Evolutionary conservation across 345 rosid genomes (phyloP), one percentile per base, ranked within the genome.

Genomic region (Brassica cretica): DNA sequence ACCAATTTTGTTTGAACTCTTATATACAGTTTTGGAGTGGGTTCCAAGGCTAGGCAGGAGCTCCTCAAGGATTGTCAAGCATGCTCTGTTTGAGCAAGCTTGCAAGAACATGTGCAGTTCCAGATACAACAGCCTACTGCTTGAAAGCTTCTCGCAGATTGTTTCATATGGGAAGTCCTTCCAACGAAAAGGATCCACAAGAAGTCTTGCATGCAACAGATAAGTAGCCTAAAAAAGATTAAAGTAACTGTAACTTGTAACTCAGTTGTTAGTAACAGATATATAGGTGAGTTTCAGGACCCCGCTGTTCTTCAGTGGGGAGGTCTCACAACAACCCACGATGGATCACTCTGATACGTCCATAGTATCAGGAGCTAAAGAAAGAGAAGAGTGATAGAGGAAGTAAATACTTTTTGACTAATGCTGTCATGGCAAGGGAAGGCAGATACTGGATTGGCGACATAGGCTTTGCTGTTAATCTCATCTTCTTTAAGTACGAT

Each of bases 291-390:
- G 80, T 77, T 86, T 83, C 97, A 87, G 79, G 94, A 91, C 80
- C 94, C 97, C 12, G 86, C 96, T 74, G 89, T 93, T 33, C 98
- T 91, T 86, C 97, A 92, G 30, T 95, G 98, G 99, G 99, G 99
- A 66, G 98, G 99, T 82, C 88, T 95, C 64, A 86, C 89, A n/a
- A 84, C 93, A 6, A 89, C 91, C 3, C 96, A 94, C 64, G 96
- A 91, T 82, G 94, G 97, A 8, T 87, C 89, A 1, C 82, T 30
- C 33, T 30, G 33, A 30, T 30, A 30, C 6, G 33, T 30, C 33
- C 33, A 30, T 30, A 30, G 33, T 30, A 30, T 30, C 33, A 30
- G 33, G 5, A 30, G 33, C 33, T 30, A 4, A 30, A 30, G 33
- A 30, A 30, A 30, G 33, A 5, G 33, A 30, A 30, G 33, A 30